Evolutionary conservation across 345 rosid species (phyloP), one percentile per base, ranked within the genome.

Genomic region (Aethionema arabicum): DNA sequence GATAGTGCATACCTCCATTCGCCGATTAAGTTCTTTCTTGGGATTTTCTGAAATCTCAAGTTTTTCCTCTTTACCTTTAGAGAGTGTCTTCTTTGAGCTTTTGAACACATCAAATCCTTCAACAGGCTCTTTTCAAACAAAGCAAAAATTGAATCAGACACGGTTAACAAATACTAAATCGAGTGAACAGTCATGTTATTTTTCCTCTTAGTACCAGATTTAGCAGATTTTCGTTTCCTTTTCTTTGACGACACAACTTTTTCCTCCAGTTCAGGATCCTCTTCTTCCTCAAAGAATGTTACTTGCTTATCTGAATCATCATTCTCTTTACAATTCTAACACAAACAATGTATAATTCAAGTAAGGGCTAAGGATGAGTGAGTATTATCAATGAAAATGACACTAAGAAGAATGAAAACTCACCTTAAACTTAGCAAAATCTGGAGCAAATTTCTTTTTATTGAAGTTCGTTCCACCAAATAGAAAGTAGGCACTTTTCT

Each of bases 41-140:
- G 74, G 77, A 59, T 65, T 69, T 42, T 60, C 72, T 27, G 68
- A 44, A 44, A 61, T 44, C 43, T 65, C 75, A 32, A 54, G 51
- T 4, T 59, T 61, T 13, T 64, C 68, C 54, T 60, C 62, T 63
- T 83, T 63, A n/a, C 53, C 68, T 10, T 16, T 33, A 2, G 39
- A 33, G 58, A 41, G 33, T 21, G 59, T 72, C 12, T 73, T 42
- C 63, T 77, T 80, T 58, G 90, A 78, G 61, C 73, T 66, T 74
- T 76, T 82, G 72, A 85, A 89, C 56, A 92, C 96, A 78, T 47
- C 83, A 68, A 92, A 82, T 38, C 96, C 96, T 63, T 87, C 90
- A 60, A 87, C 95, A 4, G 74, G 53, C 44, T 66, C 95, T 81
- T 51, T 56, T 65, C 40, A 7, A 0, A 37, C 35, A 72, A 16